These are phyloP conservation scores for Rossbeevera mucosa DNA, from an alignment of 768 basidiomycete species.

Conservation along the genomic window DNA sequence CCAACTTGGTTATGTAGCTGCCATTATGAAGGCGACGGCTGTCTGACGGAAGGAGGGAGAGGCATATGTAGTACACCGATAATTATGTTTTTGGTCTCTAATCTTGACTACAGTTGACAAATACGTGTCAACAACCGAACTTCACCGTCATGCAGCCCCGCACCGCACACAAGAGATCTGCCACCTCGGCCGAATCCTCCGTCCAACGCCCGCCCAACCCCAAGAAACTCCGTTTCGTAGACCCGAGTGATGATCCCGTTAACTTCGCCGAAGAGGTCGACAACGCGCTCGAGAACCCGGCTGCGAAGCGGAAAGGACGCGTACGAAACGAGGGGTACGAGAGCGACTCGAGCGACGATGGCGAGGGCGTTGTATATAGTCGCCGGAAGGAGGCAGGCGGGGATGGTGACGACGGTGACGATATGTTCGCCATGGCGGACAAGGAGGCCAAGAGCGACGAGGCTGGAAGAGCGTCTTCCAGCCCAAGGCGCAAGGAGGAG, in stretches of 20 bases:
- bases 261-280: conserved; percentile 80
- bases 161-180: conserved; percentile 41
- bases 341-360: conserved; percentile 91
- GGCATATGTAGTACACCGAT: background rate
- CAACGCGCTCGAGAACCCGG: conserved; percentile 62
- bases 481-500: conserved; percentile 61
- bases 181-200: conserved; percentile 33
- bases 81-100: background rate
- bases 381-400: conserved; percentile 63
- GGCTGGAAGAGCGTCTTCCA: conserved; percentile 42
- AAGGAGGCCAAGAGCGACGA: conserved; percentile 48
- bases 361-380: conserved; percentile 87
- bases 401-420: conserved; percentile 71
- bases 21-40: conserved; percentile 33
- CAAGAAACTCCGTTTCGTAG: conserved; percentile 78
- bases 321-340: conserved; percentile 88
- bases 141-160: conserved; percentile 33
- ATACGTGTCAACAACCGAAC: conserved; percentile 18
- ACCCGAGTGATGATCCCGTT: conserved; percentile 68
- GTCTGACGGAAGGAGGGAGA: background rate
- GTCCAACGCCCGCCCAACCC: conserved; percentile 26
- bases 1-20: conserved; percentile 54
- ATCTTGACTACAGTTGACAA: conserved; percentile 8
- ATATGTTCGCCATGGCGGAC: conserved; percentile 74
- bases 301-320: conserved; percentile 59